Base-by-base conservation (phyloP, 1,284 basidiomycete species). In the Ustilago sp. region DNA sequence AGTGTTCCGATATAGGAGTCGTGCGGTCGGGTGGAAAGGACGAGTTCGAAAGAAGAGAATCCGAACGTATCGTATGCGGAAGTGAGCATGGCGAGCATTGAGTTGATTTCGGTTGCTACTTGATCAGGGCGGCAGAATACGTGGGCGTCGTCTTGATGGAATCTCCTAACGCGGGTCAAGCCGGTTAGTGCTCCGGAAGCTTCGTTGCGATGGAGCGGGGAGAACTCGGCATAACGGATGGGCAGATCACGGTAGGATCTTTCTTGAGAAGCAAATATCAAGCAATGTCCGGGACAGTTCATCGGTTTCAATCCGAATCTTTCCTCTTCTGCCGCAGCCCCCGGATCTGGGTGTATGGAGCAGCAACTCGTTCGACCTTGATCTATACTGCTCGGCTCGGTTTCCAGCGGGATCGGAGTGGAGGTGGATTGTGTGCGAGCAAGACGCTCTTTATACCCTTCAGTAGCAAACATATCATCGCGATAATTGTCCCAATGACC, bases 401-500 rank as follows among this genome's bases (percentile, higher is more conserved):
- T 19, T 8, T 38, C 6, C 23, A 35, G 12, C 23, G 50, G 17
- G n/a, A 45, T n/a, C n/a, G 43, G 43, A 19, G 43, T 45, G 11
- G 43, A 45, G n/a, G n/a, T 19, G 41, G 53, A 53, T 32, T 43
- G 28, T 6, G 41, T 34, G 48, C 72, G 56, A 7, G 31, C 15
- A n/a, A 59, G 43, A 17, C 69, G 62, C 47, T 73, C 72, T 51
- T 82, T 73, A 56, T 83, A 85, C 1, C 84, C 84, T 59, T 83
- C 70, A 11, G 79, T 79, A 39, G 77, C 73, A 57, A 86, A 86
- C 84, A 86, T 86, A 52, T 86, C 84, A 19, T 83, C 80, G n/a
- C 84, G 71, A 59, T 86, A 86, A 45, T 86, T 85, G 59, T 86
- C 83, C 84, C 84, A 86, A 54, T 86, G 84, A 1, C 84, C 84